phyloP scores from a whole-genome alignment of 2,329 filamentous ascomycete species.

The Pseudodiploospora longispora region DNA sequence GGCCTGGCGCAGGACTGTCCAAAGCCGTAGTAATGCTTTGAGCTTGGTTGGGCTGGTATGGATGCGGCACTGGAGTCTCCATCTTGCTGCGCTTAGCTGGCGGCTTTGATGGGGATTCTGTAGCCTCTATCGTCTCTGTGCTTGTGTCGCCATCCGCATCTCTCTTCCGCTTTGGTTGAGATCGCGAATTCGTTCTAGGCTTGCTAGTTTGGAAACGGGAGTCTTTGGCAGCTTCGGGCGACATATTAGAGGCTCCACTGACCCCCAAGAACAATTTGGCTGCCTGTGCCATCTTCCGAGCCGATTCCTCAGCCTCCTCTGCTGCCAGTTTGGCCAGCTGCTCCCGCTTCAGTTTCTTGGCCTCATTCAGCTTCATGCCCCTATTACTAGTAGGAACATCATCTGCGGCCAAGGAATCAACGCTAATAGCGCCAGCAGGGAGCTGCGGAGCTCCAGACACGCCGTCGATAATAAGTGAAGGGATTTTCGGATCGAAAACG shows the following conservation, averaged over 20 bases:
- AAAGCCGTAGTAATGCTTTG: conserved; percentile 20
- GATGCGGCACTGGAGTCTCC: conserved; percentile 47
- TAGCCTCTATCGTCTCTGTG: conserved; percentile 22
- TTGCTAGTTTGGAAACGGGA: conserved; percentile 18
- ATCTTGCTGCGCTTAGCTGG: conserved; percentile 46
- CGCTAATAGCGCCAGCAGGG: conserved; percentile 52
- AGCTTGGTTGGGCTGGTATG: conserved; percentile 25
- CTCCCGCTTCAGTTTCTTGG: conserved; percentile 66
- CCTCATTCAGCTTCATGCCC: conserved; percentile 71
- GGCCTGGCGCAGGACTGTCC: conserved; percentile 12
- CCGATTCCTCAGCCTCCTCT: conserved; percentile 53
- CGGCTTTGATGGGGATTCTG: conserved; percentile 26
- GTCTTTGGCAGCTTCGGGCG: conserved; percentile 17
- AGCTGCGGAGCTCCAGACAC: conserved; percentile 45
- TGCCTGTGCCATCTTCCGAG: conserved; percentile 42
- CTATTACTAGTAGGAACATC: conserved; percentile 61
- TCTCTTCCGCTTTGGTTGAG: conserved; percentile 37
- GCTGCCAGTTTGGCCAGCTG: conserved; percentile 53
- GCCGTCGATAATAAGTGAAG: conserved; percentile 33
- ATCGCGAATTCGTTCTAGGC: conserved; percentile 22
- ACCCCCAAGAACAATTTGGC: conserved; percentile 37
- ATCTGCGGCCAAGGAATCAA: conserved; percentile 47
- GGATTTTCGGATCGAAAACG: conserved; percentile 43
- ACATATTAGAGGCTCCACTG: conserved; percentile 16
- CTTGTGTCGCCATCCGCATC: conserved; percentile 25